Percentiles rank a stretch among this genome's conserved stretches.
These are phyloP conservation scores for Candida argentea DNA, from an alignment of 805 yeast genomes.

Conservation along the genomic window DNA sequence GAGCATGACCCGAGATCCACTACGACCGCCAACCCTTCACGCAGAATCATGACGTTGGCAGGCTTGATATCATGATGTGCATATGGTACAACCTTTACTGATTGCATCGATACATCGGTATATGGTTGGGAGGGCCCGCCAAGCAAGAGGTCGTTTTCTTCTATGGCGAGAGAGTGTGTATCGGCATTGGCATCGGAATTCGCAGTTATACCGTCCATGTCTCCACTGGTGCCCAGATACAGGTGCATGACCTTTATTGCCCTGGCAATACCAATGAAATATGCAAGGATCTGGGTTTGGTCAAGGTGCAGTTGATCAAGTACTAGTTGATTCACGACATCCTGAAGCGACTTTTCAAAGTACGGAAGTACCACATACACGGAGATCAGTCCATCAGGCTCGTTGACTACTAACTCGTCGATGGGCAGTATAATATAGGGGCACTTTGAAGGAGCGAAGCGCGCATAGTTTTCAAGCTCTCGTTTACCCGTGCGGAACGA, in stretches of 20 bases:
- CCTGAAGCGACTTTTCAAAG: constrained; percentile 66
- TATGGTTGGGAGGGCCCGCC: constrained; percentile 15
- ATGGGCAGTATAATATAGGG: constrained; percentile 61
- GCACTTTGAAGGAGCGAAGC: constrained; percentile 43
- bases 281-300: constrained; percentile 53
- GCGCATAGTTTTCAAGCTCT: constrained; percentile 68
- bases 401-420: constrained; percentile 65
- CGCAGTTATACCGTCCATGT: not conserved
- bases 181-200: not conserved
- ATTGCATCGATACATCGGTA: constrained; percentile 10
- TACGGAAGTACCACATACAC: constrained; percentile 75
- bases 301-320: constrained; percentile 43
- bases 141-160: constrained; percentile 5
- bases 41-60: constrained; percentile 73
- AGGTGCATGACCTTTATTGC: constrained; percentile 74
- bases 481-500: constrained; percentile 50
- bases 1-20: constrained; percentile 80
- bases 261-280: constrained; percentile 60
- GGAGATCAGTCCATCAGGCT: constrained; percentile 69
- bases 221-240: constrained; percentile 25
- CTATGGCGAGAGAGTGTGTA: constrained; percentile 1
- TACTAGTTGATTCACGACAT: constrained; percentile 56
- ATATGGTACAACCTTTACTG: constrained; percentile 46
- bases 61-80: constrained; percentile 89
- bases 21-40: constrained; percentile 66